Base-by-base conservation (phyloP, 768 basidiomycete species). In the Mycena belliarum region DNA sequence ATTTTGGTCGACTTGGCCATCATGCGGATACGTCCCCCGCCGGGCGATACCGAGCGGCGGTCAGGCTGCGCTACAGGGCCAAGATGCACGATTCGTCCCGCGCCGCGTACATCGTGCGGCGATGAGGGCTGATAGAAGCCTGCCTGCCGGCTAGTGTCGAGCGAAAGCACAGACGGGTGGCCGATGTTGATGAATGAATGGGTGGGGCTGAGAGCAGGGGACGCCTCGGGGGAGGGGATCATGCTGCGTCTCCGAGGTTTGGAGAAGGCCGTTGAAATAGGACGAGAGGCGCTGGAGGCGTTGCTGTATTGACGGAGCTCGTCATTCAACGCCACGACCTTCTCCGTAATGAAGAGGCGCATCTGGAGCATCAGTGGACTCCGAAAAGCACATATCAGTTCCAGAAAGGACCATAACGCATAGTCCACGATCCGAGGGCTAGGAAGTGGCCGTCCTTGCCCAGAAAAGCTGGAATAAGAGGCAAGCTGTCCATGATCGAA, bases 381-480 rank as follows among this genome's bases (percentile, higher is more conserved):
- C 18, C 86, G 79, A 64, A 80, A 82, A 1, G 83, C 76, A 60
- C 83, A 87, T 18, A 88, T 68, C 52, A 88, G 77, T 64, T 90
- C 87, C 25, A 91, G 71, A 26, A 85, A 68, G 4, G 89, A 91
- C 89, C 89, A 91, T 1, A 87, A 74, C 10, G 82, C 72, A 62
- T 89, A 91, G 68, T 92, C 90, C 6, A 89, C 73, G 24, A 87
- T 72, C 26, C 87, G 78, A 4, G 88, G 88, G 40, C 70, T 72
- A 26, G 65, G 63, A 47, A 69, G 66, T 41, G 66, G 53, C 49
- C 58, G 65, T 3, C 60, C 53, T 62, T 60, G 64, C 10, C 38
- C 54, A 18, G 40, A 64, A 72, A 48, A 61, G 57, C 12, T 65
- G 46, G 49, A 65, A 54, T 67, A 68, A 52, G 73, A 66, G 44